Evolutionary conservation across 1,139 yeast species (phyloP).

Genomic region (Saccharomyces hybrid): DNA sequence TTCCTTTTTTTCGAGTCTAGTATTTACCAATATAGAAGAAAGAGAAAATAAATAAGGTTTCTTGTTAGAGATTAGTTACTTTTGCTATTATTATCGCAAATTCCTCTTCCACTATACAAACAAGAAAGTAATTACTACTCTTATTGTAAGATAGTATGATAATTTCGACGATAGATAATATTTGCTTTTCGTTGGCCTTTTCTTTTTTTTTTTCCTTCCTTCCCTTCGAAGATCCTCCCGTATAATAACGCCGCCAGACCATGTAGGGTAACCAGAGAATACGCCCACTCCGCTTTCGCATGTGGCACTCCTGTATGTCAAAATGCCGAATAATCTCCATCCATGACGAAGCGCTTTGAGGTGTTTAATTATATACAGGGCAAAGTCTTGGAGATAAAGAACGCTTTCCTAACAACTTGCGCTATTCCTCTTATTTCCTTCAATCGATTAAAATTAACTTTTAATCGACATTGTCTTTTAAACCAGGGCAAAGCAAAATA

Average conservation of each 20-base stretch:
- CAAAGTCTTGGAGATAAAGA: too few relatives aligned
- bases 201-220: slow-evolving; percentile 1
- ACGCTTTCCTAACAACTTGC: too few relatives aligned
- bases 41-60: neutral
- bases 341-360: too few relatives aligned
- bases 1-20: neutral
- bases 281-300: neutral
- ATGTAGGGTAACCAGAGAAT: neutral
- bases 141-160: neutral
- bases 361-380: too few relatives aligned
- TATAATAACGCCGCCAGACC: neutral
- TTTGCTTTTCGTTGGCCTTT: neutral
- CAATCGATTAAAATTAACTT: neutral
- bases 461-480: neutral
- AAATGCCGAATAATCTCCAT: neutral
- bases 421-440: too few relatives aligned
- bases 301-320: neutral
- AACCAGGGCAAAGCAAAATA: neutral
- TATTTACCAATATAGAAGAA: neutral
- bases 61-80: neutral
- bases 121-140: neutral
- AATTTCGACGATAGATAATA: neutral
- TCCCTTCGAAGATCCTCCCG: neutral
- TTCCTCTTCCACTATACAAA: neutral
- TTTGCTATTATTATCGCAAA: neutral